These are phyloP conservation scores for Tolypocladium paradoxum DNA, from an alignment of 2,329 filamentous ascomycete genomes.

Conservation along the genomic window DNA sequence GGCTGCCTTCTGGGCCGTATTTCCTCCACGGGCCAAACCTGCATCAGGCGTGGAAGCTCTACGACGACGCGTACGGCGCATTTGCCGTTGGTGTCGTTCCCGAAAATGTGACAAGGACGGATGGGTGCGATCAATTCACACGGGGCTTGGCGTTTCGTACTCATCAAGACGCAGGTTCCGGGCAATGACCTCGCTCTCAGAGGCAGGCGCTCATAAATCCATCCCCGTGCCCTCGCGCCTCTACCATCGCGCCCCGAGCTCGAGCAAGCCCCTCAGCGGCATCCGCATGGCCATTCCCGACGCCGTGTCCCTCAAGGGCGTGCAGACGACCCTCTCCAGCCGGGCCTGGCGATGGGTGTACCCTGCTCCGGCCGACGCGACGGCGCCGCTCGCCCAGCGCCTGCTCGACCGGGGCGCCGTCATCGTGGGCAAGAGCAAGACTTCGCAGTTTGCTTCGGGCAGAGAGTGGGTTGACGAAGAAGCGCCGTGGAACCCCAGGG, in stretches of 20 bases:
- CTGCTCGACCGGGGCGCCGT: constrained; percentile 50
- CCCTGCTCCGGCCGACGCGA: constrained; percentile 27
- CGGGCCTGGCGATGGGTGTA: constrained; percentile 46
- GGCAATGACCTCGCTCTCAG: constrained; percentile 15
- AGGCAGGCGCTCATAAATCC: constrained; percentile 14
- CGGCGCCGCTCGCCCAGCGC: constrained; percentile 38
- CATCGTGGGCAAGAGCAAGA: constrained; percentile 42
- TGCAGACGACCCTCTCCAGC: constrained; percentile 46
- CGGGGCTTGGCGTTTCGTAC: not conserved
- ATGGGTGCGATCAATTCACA: not conserved
- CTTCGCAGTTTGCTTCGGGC: constrained; percentile 32
- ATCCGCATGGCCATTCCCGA: constrained; percentile 25
- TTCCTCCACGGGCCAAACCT: constrained; percentile 29
- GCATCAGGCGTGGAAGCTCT: constrained; percentile 30
- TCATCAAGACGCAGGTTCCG: constrained; percentile 15
- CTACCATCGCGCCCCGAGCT: constrained; percentile 17
- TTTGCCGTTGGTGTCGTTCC: constrained; percentile 27
- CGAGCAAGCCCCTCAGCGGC: constrained; percentile 23
- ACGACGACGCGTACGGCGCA: constrained; percentile 24
- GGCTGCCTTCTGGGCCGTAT: constrained; percentile 28
- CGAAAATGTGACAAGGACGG: constrained; percentile 10
- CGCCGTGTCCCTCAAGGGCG: constrained; percentile 28
- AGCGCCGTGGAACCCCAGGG: constrained; percentile 34
- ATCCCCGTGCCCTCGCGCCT: constrained; percentile 28
- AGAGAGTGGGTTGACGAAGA: constrained; percentile 30